Evolutionary conservation across 106 monocot genomes (phyloP).

Genomic region (Dioscorea zingiberensis): DNA sequence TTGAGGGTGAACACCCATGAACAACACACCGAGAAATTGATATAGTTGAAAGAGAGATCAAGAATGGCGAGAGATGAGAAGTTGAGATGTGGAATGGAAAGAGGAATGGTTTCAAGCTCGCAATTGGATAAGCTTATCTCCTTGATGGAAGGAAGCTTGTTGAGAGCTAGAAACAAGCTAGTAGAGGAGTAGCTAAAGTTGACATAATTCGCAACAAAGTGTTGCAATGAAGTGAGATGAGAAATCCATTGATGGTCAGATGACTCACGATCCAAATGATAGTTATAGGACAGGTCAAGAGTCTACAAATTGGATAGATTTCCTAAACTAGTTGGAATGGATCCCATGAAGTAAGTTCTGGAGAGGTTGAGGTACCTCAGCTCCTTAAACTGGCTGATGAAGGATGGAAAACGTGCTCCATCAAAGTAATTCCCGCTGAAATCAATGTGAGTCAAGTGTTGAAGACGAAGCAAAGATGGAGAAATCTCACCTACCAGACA

Average conservation of each 20-base stretch:
- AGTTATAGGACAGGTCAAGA: too few relatives aligned
- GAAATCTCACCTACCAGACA: too few relatives aligned
- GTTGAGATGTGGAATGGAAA: constrained; percentile 11
- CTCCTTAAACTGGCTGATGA: constrained; percentile 17
- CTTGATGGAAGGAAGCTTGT: too few relatives aligned
- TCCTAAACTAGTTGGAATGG: too few relatives aligned
- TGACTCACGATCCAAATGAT: too few relatives aligned
- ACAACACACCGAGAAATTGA: background rate
- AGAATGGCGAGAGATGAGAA: constrained; percentile 13
- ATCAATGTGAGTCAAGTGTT: constrained; percentile 11
- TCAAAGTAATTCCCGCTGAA: constrained; percentile 29
- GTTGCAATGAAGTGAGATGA: constrained; percentile 19
- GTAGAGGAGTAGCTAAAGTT: too few relatives aligned
- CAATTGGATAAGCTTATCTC: background rate
- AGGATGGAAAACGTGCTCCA: constrained; percentile 4
- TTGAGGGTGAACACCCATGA: constrained; percentile 12
- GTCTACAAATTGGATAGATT: too few relatives aligned
- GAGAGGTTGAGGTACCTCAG: constrained; percentile 13
- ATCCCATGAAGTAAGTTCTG: too few relatives aligned
- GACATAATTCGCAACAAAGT: constrained; percentile 18
- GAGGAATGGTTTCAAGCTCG: constrained; percentile 1
- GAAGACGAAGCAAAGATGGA: background rate
- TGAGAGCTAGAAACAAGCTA: too few relatives aligned
- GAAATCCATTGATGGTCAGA: constrained; percentile 12
- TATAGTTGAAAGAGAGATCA: constrained; percentile 12